Evolutionary conservation across 1,139 yeast species (phyloP).

Genomic region (Lodderomyces margitis): DNA sequence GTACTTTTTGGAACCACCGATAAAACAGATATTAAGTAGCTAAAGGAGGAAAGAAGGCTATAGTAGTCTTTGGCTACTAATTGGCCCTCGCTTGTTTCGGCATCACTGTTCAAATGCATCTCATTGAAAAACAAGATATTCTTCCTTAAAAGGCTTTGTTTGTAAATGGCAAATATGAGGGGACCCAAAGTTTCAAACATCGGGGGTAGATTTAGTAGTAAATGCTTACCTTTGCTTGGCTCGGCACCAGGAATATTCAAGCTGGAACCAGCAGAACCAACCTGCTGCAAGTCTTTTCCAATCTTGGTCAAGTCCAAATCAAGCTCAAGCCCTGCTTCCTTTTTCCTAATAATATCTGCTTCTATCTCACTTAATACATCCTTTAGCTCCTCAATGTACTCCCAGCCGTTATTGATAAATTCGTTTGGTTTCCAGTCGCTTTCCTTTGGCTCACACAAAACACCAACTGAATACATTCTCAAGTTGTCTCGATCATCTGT

Average conservation of each 20-base stretch:
- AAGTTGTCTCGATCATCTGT: constrained; percentile 46
- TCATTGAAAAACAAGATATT: constrained; percentile 58
- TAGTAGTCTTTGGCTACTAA: background rate
- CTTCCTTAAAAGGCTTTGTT: constrained; percentile 61
- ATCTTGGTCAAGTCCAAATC: constrained; percentile 12
- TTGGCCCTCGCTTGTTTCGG: background rate
- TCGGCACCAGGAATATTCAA: constrained; percentile 5
- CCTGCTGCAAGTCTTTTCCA: background rate
- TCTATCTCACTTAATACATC: constrained; percentile 36
- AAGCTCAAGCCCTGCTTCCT: constrained; percentile 15
- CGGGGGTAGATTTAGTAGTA: constrained; percentile 46
- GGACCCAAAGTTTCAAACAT: constrained; percentile 66
- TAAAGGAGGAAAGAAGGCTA: constrained; percentile 23
- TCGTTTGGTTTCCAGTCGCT: constrained; percentile 52
- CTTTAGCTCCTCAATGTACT: constrained; percentile 49
- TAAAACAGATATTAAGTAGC: constrained; percentile 36
- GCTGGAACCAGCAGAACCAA: background rate
- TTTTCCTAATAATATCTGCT: constrained; percentile 10
- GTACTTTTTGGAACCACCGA: constrained; percentile 38
- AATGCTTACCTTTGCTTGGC: constrained; percentile 39
- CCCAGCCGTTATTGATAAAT: constrained; percentile 55
- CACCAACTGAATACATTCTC: constrained; percentile 64
- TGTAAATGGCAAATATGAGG: constrained; percentile 67
- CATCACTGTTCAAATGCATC: constrained; percentile 20
- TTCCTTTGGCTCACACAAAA: constrained; percentile 48